These are phyloP conservation scores for Primulina eburnea DNA, from an alignment of 257 asterid genomes.

Conservation along the genomic window DNA sequence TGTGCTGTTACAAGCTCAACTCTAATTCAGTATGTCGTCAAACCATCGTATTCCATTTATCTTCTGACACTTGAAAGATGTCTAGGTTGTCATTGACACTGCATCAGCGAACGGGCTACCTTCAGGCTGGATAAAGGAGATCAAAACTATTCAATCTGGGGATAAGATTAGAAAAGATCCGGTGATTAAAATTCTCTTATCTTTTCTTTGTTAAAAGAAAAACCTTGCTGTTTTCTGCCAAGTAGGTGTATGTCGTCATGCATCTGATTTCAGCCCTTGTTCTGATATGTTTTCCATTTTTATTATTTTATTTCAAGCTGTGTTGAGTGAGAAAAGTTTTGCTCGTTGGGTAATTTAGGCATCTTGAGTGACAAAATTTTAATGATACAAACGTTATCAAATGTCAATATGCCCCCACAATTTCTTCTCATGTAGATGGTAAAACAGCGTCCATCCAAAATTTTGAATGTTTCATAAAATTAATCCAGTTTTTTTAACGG, in stretches of 20 bases:
- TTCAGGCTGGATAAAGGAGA: constrained; percentile 65
- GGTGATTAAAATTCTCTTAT: constrained; percentile 34
- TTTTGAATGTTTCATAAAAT: not conserved
- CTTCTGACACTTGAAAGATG: not conserved
- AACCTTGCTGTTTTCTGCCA: not conserved
- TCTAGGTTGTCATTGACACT: not conserved
- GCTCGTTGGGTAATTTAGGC: not conserved
- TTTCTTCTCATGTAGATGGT: not conserved
- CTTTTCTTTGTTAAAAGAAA: not conserved
- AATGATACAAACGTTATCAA: not conserved
- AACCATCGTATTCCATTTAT: not conserved
- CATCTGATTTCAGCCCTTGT: not conserved
- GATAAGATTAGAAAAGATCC: constrained; percentile 44
- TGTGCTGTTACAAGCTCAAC: not conserved
- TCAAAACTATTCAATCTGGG: constrained; percentile 39
- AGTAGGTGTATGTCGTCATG: not conserved
- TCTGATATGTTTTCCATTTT: not conserved
- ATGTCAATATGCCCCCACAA: not conserved
- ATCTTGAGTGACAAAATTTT: not conserved
- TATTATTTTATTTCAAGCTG: not conserved
- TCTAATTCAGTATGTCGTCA: not conserved
- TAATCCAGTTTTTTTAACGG: not conserved
- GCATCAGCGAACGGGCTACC: not conserved
- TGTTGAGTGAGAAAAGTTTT: not conserved
- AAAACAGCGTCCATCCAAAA: not conserved